Evolutionary conservation across 202 grass and related monocot species (phyloP).

Genomic region (Bolboschoenoplectus hybrid): DNA sequence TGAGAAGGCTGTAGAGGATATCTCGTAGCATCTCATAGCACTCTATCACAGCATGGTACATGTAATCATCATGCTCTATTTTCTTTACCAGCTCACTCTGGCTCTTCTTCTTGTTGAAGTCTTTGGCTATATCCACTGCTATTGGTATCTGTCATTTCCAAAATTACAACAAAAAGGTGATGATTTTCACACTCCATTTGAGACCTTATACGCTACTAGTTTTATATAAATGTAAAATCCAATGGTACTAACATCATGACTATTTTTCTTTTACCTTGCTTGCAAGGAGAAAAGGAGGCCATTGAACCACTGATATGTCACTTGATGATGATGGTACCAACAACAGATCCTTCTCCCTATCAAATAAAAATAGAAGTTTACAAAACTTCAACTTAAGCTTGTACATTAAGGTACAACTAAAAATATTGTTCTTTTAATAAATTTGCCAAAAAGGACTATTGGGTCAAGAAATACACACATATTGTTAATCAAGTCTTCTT

Average conservation of each 20-base stretch:
- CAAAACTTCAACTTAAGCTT: constrained; percentile 39
- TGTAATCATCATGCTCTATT: constrained; percentile 78
- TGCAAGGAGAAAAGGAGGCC: constrained; percentile 98
- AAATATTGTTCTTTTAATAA: background rate
- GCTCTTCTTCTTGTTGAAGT: constrained; percentile 73
- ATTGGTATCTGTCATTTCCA: constrained; percentile 76
- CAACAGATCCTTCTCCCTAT: constrained; percentile 80
- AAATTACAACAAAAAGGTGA: constrained; percentile 32
- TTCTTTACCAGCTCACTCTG: constrained; percentile 70
- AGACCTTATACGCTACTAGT: background rate
- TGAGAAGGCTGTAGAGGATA: constrained; percentile 62
- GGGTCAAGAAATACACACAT: constrained; percentile 49
- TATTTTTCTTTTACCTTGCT: constrained; percentile 66
- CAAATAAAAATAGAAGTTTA: constrained; percentile 37
- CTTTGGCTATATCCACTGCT: constrained; percentile 88
- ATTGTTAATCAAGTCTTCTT: constrained; percentile 89
- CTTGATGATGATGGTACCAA: constrained; percentile 73
- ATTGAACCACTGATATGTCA: constrained; percentile 67
- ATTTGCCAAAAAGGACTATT: background rate
- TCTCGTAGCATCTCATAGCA: constrained; percentile 67
- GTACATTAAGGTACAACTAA: constrained; percentile 3
- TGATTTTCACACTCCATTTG: background rate
- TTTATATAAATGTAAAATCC: background rate
- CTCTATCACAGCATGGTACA: constrained; percentile 66
- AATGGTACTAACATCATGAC: background rate